Evolutionary conservation across 1,284 basidiomycete species (phyloP), one percentile per base, ranked within the genome.

Genomic region (Ganoderma multipileum): DNA sequence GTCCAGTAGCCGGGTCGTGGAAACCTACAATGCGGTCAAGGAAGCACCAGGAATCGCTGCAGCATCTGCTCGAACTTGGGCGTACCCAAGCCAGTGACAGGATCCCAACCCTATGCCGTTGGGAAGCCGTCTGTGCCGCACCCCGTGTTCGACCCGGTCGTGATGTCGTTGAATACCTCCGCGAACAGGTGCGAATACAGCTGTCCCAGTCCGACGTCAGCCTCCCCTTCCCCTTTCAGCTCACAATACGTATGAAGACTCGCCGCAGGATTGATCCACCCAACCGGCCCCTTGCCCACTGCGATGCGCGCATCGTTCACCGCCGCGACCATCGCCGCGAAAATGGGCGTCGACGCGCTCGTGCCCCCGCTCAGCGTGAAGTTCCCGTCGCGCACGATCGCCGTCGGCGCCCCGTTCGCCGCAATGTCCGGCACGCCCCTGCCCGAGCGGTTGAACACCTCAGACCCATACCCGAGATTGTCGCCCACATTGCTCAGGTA

Each of bases 231-330:
- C 71, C 80, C 78, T 2, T 11, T 20, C 36, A 60, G 50, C n/a
- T n/a, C n/a, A n/a, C n/a, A n/a, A n/a, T n/a, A n/a, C n/a, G 59
- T 20, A 80, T 16, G 12, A 26, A 6, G 1, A 62, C 68, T 50
- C 62, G 71, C 72, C 18, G 68, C 71, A 16, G 87, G 88, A 74
- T 91, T 90, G 64, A 90, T 79, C 77, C 89, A 90, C 0, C 88
- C 89, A 7, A 90, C 79, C 14, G 85, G 64, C 7, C 80, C 68
- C 71, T 82, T 83, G 0, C 84, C 82, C 1, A 77, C 77, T 8
- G 76, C 77, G 23, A 87, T 72, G n/a, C 85, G 82, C 1, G 83
- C 86, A 71, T 91, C 90, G 71, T 92, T 92, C 61, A 91, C 78
- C 70, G 91, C 82, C 0, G 87, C 81, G 5, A 91, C 74, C 64